These are phyloP conservation scores for Talaromyces borbonicus DNA, from an alignment of 495 filamentous ascomycete species.

Conservation along the genomic window DNA sequence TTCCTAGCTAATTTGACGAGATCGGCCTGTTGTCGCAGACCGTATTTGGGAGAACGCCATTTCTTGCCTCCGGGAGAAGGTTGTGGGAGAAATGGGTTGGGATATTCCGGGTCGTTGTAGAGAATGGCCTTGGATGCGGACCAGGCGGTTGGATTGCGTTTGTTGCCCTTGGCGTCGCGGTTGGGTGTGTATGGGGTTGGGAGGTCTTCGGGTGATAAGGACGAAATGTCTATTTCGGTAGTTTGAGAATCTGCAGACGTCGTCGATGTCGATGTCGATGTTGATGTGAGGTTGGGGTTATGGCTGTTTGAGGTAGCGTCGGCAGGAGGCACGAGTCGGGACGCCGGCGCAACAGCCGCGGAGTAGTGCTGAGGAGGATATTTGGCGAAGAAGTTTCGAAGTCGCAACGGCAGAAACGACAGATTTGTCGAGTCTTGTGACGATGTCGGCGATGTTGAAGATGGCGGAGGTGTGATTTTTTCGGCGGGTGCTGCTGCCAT, in stretches of 20 bases:
- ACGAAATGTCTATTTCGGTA: conserved; percentile 9
- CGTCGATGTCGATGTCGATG: conserved; percentile 24
- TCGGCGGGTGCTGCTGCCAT: conserved; percentile 17
- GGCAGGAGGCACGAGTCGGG: conserved; percentile 17
- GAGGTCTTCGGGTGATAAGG: conserved; percentile 13
- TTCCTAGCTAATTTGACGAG: conserved; percentile 76
- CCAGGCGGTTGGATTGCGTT: conserved; percentile 24
- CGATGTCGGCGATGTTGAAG: no score
- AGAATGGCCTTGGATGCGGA: conserved; percentile 29
- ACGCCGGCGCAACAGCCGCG: conserved; percentile 29
- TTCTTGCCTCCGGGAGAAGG: conserved; percentile 61
- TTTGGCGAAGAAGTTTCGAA: conserved; percentile 81
- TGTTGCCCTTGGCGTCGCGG: conserved; percentile 33
- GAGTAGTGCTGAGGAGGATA: conserved; percentile 61
- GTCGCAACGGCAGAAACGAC: conserved; percentile 45
- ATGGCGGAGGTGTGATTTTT: no score
- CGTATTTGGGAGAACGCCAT: conserved; percentile 75
- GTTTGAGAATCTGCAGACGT: no score
- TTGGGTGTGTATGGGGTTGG: conserved; percentile 40
- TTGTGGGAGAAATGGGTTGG: conserved; percentile 67
- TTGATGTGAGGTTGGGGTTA: conserved; percentile 8
- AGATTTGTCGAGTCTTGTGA: conserved; percentile 3
- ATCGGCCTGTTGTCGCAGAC: conserved; percentile 80
- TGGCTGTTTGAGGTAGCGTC: conserved; percentile 13
- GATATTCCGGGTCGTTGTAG: conserved; percentile 22